Evolutionary conservation across 345 rosid species (phyloP).

Genomic region (Acer negundo): DNA sequence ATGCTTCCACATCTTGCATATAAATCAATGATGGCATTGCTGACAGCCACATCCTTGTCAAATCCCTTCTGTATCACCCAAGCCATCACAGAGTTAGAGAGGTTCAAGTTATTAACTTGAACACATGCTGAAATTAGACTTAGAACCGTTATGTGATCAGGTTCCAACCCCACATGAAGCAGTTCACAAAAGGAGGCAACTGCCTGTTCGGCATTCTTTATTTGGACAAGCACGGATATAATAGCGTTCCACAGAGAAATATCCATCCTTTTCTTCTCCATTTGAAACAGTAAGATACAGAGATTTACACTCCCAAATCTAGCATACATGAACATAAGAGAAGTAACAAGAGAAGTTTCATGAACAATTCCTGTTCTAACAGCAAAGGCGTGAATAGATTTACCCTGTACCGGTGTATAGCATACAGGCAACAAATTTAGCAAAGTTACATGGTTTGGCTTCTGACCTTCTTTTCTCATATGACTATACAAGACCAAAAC

Average conservation of each 20-base stretch:
- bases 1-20: slow-evolving; percentile 47
- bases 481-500: slow-evolving; percentile 24
- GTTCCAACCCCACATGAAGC: slow-evolving; percentile 36
- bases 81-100: slow-evolving; percentile 35
- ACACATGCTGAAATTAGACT: slow-evolving; percentile 42
- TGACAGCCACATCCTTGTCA: slow-evolving; percentile 31
- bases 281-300: slow-evolving; percentile 32
- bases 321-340: slow-evolving; percentile 39
- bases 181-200: slow-evolving; percentile 34
- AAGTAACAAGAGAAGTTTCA: slow-evolving; percentile 33
- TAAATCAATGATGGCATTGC: slow-evolving; percentile 48
- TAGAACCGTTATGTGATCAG: slow-evolving; percentile 43
- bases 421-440: slow-evolving; percentile 41
- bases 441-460: slow-evolving; percentile 40
- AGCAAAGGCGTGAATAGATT: slow-evolving; percentile 40
- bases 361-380: slow-evolving; percentile 26
- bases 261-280: slow-evolving; percentile 20
- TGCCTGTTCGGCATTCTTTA: slow-evolving; percentile 31
- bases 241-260: slow-evolving; percentile 48
- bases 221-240: slow-evolving; percentile 37
- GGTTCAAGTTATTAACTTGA: slow-evolving; percentile 27
- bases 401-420: slow-evolving; percentile 29
- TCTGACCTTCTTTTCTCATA: slow-evolving; percentile 31
- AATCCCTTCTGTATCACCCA: slow-evolving; percentile 37
- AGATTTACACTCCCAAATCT: slow-evolving; percentile 31